phyloP scores from a whole-genome alignment of 2,329 filamentous ascomycete species.

The Paecilomyces variotii region DNA sequence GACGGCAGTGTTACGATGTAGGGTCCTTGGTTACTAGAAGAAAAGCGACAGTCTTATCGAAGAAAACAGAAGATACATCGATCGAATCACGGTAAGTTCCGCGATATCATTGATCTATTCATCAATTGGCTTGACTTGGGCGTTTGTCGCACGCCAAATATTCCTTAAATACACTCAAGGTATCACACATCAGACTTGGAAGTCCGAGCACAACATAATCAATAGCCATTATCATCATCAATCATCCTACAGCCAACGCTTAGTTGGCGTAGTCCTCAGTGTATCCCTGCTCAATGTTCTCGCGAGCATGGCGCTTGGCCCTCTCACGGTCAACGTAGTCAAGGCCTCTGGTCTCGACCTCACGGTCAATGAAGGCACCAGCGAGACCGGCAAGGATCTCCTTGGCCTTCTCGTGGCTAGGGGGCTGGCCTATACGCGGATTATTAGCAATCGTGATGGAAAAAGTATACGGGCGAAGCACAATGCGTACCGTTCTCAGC shows the following conservation, averaged over 20 bases:
- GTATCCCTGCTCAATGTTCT: conserved; percentile 24
- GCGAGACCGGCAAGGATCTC: conserved; percentile 67
- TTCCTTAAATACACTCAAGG: not conserved
- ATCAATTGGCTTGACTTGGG: not conserved
- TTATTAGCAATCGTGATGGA: not conserved
- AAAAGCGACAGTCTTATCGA: not conserved
- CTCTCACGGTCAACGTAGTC: conserved; percentile 52
- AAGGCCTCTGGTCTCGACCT: conserved; percentile 60
- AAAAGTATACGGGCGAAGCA: not conserved
- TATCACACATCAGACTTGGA: not conserved
- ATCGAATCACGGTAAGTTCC: not conserved
- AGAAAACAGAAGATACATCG: not conserved
- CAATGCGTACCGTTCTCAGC: conserved; percentile 52
- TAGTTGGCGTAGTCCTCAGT: not conserved
- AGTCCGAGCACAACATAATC: no score
- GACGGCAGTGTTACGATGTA: no score
- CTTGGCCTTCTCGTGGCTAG: conserved; percentile 66
- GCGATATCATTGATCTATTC: not conserved
- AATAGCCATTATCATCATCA: not conserved
- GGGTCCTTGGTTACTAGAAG: not conserved
- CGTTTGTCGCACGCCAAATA: not conserved
- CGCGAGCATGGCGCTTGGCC: conserved; percentile 51
- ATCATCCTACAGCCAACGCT: not conserved
- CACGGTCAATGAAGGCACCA: conserved; percentile 69
- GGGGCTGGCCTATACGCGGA: conserved; percentile 51